Evolutionary conservation across 75 land plant genomes (phyloP), one percentile per base, ranked within the genome.

Genomic region (Sequoia sempervirens): DNA sequence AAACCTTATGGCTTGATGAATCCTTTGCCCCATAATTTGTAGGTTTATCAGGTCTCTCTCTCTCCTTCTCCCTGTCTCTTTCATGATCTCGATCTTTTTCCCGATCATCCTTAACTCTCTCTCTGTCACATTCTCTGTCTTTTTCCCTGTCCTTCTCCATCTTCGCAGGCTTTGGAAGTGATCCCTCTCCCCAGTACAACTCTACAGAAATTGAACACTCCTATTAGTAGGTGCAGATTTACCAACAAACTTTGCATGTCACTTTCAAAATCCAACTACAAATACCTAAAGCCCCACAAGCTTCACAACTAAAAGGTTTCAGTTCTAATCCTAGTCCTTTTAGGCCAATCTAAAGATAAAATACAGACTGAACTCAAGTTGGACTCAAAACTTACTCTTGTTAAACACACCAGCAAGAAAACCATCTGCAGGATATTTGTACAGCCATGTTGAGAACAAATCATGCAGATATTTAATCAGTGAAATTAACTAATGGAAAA

Each of bases 341-440:
- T 11, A 70, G 11, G 36, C 12, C 61, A 69, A 32, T 52, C 41
- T 20, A 61, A 85, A 46, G 52, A 81, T 26, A 81, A 72, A 85
- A 17, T 20, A 43, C 12, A 81, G 70, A 9, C 45, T 38, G 1
- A 66, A 85, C 15, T 54, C 41, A 37, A 79, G 53, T 45, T 45
- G 37, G 23, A 32, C 20, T 8, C 79, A 72, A 73, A 85, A 90
- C 94, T 80, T 92, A 86, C 95, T 94, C 82, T 88, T 92, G 76
- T 88, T 91, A 84, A 92, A 84, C 43, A 91, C 90, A 68, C 92
- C 93, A 30, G 92, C 94, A 88, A 95, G 93, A 47, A 92, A 91
- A 82, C 89, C 99, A 87, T 95, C 99, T 93, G 93, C 88, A 91
- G 6, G 36, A 76, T 76, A 79, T 61, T 50, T 64, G 70, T 53